Percentiles rank a stretch among this genome's conserved stretches.
Evolutionary conservation across 2,329 filamentous ascomycete genomes (phyloP).

Genomic region (Colletotrichum phormii): DNA sequence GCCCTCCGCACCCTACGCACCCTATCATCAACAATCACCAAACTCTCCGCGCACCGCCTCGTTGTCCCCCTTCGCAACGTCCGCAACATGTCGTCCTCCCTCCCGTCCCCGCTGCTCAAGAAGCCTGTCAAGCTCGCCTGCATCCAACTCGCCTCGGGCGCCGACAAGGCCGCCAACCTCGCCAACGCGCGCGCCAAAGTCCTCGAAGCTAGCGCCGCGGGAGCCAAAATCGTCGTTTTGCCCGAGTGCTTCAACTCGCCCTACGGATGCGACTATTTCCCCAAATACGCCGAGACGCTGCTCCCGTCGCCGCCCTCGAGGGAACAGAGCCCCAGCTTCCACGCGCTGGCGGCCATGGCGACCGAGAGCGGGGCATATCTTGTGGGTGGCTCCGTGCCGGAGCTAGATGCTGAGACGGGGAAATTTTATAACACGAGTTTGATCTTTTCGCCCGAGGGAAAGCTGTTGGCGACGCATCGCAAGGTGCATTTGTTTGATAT

Average conservation of each 20-base stretch:
- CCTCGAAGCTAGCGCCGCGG: slow-evolving; percentile 78
- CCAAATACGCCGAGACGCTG: slow-evolving; percentile 91
- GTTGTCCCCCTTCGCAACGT: slow-evolving; percentile 22
- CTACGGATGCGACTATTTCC: slow-evolving; percentile 92
- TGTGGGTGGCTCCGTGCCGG: slow-evolving; percentile 92
- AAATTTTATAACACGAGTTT: slow-evolving; percentile 94
- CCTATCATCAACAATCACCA: background rate
- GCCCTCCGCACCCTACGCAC: slow-evolving; percentile 20
- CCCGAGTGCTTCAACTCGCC: slow-evolving; percentile 99
- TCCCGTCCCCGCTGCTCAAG: slow-evolving; percentile 67
- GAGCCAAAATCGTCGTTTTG: slow-evolving; percentile 88
- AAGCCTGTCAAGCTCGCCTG: slow-evolving; percentile 83
- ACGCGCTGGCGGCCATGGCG: slow-evolving; percentile 84
- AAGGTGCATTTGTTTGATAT: slow-evolving; percentile 99
- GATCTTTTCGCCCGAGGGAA: slow-evolving; percentile 81
- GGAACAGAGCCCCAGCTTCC: slow-evolving; percentile 83
- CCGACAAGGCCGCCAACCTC: slow-evolving; percentile 90
- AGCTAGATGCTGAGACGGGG: slow-evolving; percentile 67
- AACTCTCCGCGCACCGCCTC: slow-evolving; percentile 6
- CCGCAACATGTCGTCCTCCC: slow-evolving; percentile 26
- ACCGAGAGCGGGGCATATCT: slow-evolving; percentile 83
- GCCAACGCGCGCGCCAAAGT: slow-evolving; percentile 84
- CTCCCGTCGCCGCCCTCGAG: slow-evolving; percentile 77
- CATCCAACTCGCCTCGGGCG: slow-evolving; percentile 82
- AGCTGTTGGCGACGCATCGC: slow-evolving; percentile 87